Evolutionary conservation across 306 rosid genomes (phyloP), one percentile per base, ranked within the genome.

Genomic region (Biancaea sappan): DNA sequence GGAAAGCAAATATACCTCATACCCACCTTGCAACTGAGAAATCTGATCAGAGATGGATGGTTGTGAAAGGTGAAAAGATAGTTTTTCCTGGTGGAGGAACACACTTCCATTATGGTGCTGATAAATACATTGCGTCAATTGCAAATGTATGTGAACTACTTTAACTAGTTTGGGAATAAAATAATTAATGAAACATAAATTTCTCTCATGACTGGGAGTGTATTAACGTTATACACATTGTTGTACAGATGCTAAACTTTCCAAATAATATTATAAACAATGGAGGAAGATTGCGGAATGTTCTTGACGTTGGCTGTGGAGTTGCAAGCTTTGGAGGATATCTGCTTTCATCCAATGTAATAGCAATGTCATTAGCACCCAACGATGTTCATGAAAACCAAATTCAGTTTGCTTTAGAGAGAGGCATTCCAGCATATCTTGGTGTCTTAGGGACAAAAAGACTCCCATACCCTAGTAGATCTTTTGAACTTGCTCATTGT

Each of bases 1-100:
- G 97, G 97, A 86, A 91, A 83, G 96, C 82, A 69, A 94, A 94
- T 74, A 94, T 94, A 84, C 98, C 97, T 69, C 97, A 91, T 73
- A 94, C 96, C 70, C 96, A 91, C 84, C 97, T 94, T 80, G 98
- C 96, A 66, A 91, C 91, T 22, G 97, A 94, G 85, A 94, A 94
- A 83, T 94, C 95, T 40, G 97, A 89, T 66, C 92, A 93, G 82
- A 91, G 85, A 72, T 93, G 90, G 98, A 89, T 93, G 96, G 84
- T 86, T 75, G 97, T 87, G 35, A 91, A 85, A 79, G 92, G 93
- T 71, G 98, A 93, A 86, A 91, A 86, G 84, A 93, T 93, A 44
- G 75, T 75, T 60, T 93, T 93, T 77, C 97, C 96, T 41, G 97
- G 98, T 67, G 98, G 98, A 82, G 98, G 98, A 76, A 93, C 98